Base-by-base conservation (phyloP, 306 rosid genomes). In the Gleditsia sinensis region DNA sequence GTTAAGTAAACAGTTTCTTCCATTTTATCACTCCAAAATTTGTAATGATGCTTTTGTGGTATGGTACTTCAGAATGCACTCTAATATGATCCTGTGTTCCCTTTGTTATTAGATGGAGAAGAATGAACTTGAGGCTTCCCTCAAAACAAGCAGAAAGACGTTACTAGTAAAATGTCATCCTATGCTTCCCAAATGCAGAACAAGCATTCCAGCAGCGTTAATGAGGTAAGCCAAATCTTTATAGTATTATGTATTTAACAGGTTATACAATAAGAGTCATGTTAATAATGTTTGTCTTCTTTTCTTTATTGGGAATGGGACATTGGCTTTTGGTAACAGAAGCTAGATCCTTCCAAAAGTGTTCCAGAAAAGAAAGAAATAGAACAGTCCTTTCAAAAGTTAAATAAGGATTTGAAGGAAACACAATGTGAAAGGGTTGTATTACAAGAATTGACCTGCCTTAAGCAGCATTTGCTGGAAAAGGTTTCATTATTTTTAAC, bases 391-490 rank as follows among this genome's bases (percentile, higher is more conserved):
- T 61, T 91, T 78, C 87, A 81, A 75, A 86, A 82, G 73, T 68
- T 86, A 61, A 82, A 86, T 64, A 79, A 81, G 70, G 93, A 93
- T 67, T 82, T 91, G 83, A 87, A 82, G 83, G 94, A 89, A 74
- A 74, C 87, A 36, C 83, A 74, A 16, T 80, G 20, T 70, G 93
- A 87, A 71, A 89, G 83, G 87, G 97, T 91, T 78, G 91, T 87
- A 39, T 37, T 83, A 70, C 98, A 86, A 63, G 76, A 86, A 71
- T 80, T 93, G 87, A 54, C 88, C 34, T 96, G 97, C 53, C 98
- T 93, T 78, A 93, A 93, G 81, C 98, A 93, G 64, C 98, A 93
- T 85, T 86, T 93, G 78, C 74, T 93, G 74, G 94, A 93, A 73
- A 93, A 93, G 98, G 98, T 93, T 76, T 23, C 70, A 20, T 66